phyloP scores from a whole-genome alignment of 257 asterid genomes.

The Fraxinus quadrangulata region DNA sequence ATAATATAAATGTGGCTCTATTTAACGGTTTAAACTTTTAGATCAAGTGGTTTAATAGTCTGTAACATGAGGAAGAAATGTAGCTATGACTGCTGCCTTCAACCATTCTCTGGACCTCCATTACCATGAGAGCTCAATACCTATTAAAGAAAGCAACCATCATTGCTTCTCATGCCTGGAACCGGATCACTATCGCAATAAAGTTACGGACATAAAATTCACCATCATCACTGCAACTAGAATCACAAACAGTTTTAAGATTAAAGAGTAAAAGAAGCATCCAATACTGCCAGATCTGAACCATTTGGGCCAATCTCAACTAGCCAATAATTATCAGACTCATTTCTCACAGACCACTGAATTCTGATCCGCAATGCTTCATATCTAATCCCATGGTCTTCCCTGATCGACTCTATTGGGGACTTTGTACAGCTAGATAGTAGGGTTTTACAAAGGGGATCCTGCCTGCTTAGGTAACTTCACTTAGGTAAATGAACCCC shows the following conservation, averaged over 20 bases:
- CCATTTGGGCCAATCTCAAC: conserved; percentile 3
- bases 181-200: neutral
- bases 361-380: neutral
- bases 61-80: conserved; percentile 6
- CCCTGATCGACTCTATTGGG: neutral
- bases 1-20: too few species aligned
- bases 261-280: neutral
- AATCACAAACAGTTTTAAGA: neutral
- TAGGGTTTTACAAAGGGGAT: neutral
- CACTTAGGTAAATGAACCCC: neutral
- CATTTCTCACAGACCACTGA: neutral
- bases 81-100: neutral
- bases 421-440: neutral
- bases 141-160: neutral
- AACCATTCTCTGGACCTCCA: neutral
- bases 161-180: conserved; percentile 10
- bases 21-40: too few species aligned
- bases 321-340: neutral
- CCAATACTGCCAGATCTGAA: neutral
- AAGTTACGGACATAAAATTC: neutral
- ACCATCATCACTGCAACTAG: conserved; percentile 1
- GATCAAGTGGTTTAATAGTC: too few species aligned
- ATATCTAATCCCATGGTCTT: neutral
- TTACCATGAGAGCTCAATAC: conserved; percentile 7
- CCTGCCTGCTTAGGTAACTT: neutral